These are phyloP conservation scores for Lepidium africanum DNA, from an alignment of 345 rosid species.

Conservation along the genomic window DNA sequence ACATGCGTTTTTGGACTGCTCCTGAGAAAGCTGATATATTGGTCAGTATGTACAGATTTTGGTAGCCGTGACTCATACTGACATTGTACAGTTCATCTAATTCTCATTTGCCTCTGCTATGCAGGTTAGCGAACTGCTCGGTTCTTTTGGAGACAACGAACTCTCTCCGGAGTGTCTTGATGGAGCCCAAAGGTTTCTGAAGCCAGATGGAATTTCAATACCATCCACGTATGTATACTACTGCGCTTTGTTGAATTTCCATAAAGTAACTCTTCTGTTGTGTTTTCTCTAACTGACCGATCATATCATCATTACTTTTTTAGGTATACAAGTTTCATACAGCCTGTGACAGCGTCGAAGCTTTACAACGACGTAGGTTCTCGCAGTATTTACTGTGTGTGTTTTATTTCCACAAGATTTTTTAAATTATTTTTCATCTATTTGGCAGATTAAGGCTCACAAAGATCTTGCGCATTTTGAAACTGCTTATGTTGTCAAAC, in stretches of 20 bases:
- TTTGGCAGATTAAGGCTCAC: conserved; percentile 76
- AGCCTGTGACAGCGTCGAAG: conserved; percentile 87
- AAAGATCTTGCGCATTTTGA: conserved; percentile 87
- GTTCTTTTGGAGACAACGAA: conserved; percentile 99
- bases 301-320: not conserved
- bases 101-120: conserved; percentile 23
- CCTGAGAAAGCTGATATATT: conserved; percentile 92
- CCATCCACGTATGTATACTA: conserved; percentile 77
- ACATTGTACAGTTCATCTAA: conserved; percentile 1
- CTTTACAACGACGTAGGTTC: conserved; percentile 71
- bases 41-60: conserved; percentile 35
- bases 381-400: conserved; percentile 1
- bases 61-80: not conserved
- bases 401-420: not conserved
- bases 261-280: not conserved
- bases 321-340: conserved; percentile 97
- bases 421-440: conserved; percentile 1
- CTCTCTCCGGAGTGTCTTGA: conserved; percentile 98
- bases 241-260: not conserved
- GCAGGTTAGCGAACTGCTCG: conserved; percentile 90
- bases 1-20: conserved; percentile 97
- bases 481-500: conserved; percentile 94
- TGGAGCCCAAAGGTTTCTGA: conserved; percentile 96
- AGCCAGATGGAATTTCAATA: conserved; percentile 90
- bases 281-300: conserved; percentile 10